Evolutionary conservation across 2,329 filamentous ascomycete species (phyloP).

Genomic region (Phaeosphaeria sp.): DNA sequence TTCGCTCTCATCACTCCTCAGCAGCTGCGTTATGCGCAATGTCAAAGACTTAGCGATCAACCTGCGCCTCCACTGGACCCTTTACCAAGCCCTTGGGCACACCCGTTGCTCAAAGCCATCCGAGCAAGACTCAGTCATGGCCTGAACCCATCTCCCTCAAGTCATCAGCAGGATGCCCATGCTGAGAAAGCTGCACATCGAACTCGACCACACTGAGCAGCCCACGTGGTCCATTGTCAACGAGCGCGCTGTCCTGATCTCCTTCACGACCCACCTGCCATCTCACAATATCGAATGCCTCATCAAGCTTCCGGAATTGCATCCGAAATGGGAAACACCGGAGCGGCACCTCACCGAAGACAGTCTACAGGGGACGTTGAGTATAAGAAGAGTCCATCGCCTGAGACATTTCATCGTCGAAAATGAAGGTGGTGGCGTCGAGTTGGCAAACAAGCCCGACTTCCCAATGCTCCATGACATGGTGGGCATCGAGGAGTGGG

Average conservation of each 20-base stretch:
- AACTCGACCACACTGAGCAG: slow-evolving; percentile 13
- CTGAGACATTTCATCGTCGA: neutral
- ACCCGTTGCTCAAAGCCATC: too few species aligned
- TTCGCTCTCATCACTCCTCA: too few species aligned
- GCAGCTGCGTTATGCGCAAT: too few species aligned
- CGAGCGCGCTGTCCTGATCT: slow-evolving; percentile 13
- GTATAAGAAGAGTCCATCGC: neutral
- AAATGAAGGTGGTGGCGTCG: neutral
- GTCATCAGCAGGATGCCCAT: neutral
- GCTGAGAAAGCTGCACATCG: slow-evolving; percentile 11
- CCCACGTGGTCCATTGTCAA: slow-evolving; percentile 16
- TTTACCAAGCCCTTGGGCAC: too few species aligned
- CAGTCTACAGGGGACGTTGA: neutral
- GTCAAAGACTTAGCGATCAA: too few species aligned
- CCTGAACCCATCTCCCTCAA: too few species aligned
- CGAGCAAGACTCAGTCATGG: too few species aligned
- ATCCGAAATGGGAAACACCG: slow-evolving; percentile 14
- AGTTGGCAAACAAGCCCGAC: neutral
- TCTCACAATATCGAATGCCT: neutral
- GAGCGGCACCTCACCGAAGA: slow-evolving; percentile 17
- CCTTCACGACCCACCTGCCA: slow-evolving; percentile 6
- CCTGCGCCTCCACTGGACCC: too few species aligned
- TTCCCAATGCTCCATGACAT: neutral
- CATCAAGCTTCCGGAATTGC: slow-evolving; percentile 14
- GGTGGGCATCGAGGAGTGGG: neutral